Conservation (phyloP, 2,329 filamentous ascomycete genomes). For the Aaosphaeria pasadenensis region DNA sequence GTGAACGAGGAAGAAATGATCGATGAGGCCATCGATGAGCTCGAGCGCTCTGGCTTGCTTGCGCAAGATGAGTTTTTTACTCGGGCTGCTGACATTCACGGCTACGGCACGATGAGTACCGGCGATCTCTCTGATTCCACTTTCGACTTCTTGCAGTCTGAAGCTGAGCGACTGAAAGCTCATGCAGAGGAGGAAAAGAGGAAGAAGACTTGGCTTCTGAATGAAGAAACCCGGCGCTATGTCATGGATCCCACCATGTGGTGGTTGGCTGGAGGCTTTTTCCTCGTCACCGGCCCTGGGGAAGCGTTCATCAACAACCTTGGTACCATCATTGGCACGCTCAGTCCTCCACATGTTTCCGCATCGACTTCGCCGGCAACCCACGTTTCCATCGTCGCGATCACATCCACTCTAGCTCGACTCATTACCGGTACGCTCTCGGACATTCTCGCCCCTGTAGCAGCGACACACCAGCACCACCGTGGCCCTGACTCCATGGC, state of each 20-base stretch:
- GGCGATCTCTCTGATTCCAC: constrained; percentile 47
- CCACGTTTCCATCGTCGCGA: constrained; percentile 87
- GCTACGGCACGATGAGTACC: constrained; percentile 62
- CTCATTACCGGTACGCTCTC: constrained; percentile 87
- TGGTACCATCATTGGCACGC: constrained; percentile 85
- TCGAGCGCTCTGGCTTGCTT: constrained; percentile 84
- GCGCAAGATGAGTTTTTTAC: constrained; percentile 72
- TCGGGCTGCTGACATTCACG: constrained; percentile 50
- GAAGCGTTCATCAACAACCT: constrained; percentile 98
- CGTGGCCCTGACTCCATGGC: constrained; percentile 43
- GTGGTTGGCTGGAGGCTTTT: constrained; percentile 86
- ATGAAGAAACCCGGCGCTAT: constrained; percentile 84
- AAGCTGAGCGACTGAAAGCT: constrained; percentile 45
- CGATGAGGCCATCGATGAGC: constrained; percentile 82
- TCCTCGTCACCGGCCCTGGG: constrained; percentile 90
- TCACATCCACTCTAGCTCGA: constrained; percentile 86
- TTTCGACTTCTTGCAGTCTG: constrained; percentile 44
- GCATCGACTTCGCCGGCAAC: constrained; percentile 67
- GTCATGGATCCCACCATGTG: constrained; percentile 91
- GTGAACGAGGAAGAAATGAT: constrained; percentile 86
- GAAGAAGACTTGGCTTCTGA: constrained; percentile 88
- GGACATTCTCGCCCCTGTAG: constrained; percentile 70
- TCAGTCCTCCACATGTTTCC: constrained; percentile 63
- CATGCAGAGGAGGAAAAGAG: constrained; percentile 55
- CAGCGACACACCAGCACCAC: constrained; percentile 56